phyloP scores from a whole-genome alignment of 1,284 basidiomycete species.

The Cystobasidiaceae sp. region DNA sequence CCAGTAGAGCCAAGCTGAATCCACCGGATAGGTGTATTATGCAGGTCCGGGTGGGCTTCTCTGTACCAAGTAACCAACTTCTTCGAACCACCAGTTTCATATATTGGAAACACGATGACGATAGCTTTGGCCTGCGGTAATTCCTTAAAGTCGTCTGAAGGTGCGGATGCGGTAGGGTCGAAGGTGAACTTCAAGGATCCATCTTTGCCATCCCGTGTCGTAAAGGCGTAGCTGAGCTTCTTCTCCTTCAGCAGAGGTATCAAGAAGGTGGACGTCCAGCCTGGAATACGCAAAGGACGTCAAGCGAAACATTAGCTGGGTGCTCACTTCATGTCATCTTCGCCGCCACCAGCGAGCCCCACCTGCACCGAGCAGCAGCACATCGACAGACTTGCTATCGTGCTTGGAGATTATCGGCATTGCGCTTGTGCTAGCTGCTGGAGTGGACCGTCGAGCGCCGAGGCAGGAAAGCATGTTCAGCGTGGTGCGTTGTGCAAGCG shows the following conservation, averaged over 20 bases:
- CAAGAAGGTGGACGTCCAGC: slow-evolving; percentile 62
- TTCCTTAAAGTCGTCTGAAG: slow-evolving; percentile 47
- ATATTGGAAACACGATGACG: slow-evolving; percentile 61
- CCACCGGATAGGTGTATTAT: slow-evolving; percentile 47
- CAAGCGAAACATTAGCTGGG: not conserved
- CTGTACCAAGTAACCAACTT: slow-evolving; percentile 47
- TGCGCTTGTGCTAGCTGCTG: no score
- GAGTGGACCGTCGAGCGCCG: no score
- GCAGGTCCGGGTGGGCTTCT: slow-evolving; percentile 15
- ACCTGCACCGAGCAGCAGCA: slow-evolving; percentile 63
- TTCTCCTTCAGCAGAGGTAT: slow-evolving; percentile 53
- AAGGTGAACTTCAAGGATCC: slow-evolving; percentile 44
- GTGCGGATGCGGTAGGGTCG: slow-evolving; percentile 46
- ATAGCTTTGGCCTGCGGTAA: slow-evolving; percentile 59
- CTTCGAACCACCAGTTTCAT: slow-evolving; percentile 51
- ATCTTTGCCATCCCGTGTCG: slow-evolving; percentile 53
- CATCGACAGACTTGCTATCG: slow-evolving; percentile 48
- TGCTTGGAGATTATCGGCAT: no score
- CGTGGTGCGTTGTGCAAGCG: no score
- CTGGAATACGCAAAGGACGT: not conserved
- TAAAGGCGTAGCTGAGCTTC: slow-evolving; percentile 54
- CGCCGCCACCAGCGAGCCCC: no score
- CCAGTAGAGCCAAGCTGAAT: slow-evolving; percentile 60
- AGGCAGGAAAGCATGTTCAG: no score
- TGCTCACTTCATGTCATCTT: no score